A percentile compares a stretch with the other conserved stretches of the same genome.
Conservation (phyloP, 768 basidiomycete species). For the Amanita molliuscula region DNA sequence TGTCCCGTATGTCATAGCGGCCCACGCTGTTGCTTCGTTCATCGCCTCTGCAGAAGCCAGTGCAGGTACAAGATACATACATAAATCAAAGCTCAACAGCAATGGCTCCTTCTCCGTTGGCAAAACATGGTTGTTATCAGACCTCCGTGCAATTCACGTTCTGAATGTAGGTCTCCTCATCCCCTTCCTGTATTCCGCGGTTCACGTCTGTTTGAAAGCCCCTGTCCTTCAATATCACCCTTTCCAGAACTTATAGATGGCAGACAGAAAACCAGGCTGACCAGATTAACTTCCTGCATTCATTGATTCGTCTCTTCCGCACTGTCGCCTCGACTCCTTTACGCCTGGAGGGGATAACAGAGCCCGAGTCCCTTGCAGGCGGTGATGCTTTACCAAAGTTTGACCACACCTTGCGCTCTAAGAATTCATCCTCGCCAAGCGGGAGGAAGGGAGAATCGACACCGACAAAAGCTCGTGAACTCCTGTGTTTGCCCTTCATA, state of each 20-base stretch:
- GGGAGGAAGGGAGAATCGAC: not conserved
- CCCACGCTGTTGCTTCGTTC: conserved; percentile 2
- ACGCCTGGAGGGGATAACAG: conserved; percentile 49
- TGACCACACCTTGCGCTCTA: conserved; percentile 12
- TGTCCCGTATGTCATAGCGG: conserved; percentile 62
- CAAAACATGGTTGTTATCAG: conserved; percentile 87
- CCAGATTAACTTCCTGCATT: conserved; percentile 61
- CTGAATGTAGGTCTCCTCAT: conserved; percentile 41
- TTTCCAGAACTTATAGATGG: conserved; percentile 89
- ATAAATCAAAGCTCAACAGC: conserved; percentile 95
- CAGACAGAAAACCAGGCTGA: conserved; percentile 68
- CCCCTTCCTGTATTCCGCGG: not conserved
- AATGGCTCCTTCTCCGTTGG: conserved; percentile 95
- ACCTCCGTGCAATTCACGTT: conserved; percentile 75
- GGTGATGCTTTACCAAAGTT: conserved; percentile 10
- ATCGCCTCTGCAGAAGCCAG: conserved; percentile 36
- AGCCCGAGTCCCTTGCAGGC: conserved; percentile 26
- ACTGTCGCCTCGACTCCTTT: conserved; percentile 35
- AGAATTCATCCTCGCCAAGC: conserved; percentile 11
- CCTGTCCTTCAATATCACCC: conserved; percentile 63
- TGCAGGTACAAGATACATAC: conserved; percentile 62
- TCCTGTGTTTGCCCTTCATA: not conserved
- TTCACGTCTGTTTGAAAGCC: conserved; percentile 30
- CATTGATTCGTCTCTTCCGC: conserved; percentile 54
- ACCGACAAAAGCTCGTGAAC: not conserved